Base-by-base conservation (phyloP, 1,284 basidiomycete species). In the Cryptococcus sp. region DNA sequence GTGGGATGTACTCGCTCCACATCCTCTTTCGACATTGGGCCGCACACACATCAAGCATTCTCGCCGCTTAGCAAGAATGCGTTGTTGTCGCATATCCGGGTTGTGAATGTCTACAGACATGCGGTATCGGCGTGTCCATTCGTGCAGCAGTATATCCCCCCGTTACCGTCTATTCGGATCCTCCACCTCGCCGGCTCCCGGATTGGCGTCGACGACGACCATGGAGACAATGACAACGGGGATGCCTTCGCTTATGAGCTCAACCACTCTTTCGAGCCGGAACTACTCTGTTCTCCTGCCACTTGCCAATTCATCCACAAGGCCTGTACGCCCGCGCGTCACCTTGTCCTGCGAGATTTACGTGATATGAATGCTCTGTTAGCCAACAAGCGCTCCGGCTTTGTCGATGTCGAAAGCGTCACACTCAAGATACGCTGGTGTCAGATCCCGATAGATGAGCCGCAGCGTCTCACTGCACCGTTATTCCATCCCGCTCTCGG, bases 291-390 rank as follows among this genome's bases (percentile, higher is more conserved):
- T 25, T 35, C 15, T 15, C n/a, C 23, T 19, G 48, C 47, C 16
- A 40, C 22, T 20, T 62, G 60, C 47, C 60, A 62, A 40, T 62
- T 62, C 41, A 19, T 62, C 19, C 43, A 11, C 10, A 62, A 62
- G 23, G 60, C 53, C 4, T 62, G 60, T 22, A 16, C 19, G 5
- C 25, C 43, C 10, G 49, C 60, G 0, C 22, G 23, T 3, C 42
- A 38, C 10, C 56, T 54, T n/a, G 27, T 62, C 15, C 17, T 62
- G 19, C 47, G 60, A 15, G 20, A 50, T 2, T 11, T 48, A 7
- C 30, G 49, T 52, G 16, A 19, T 56, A 15, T 47, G 17, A 47
- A 35, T 15, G 13, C 22, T 42, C 11, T 20, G 50, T 20, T 23
- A 13, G 20, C 17, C 23, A 19, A 39, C 54, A 16, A 30, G 25